Evolutionary conservation across 495 filamentous ascomycete genomes (phyloP).

Genomic region (Gamarada debralockiae): DNA sequence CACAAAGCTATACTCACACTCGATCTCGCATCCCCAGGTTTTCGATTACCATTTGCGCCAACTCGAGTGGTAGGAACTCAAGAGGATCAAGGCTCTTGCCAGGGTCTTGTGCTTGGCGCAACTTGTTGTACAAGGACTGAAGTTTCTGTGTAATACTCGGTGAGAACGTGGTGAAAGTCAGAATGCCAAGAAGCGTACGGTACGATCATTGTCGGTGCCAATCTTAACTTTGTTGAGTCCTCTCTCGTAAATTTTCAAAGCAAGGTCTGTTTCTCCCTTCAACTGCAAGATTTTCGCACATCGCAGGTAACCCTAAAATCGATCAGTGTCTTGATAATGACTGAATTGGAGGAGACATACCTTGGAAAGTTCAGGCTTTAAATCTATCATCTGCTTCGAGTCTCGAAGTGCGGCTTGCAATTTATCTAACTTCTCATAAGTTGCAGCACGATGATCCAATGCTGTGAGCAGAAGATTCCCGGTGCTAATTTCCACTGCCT

Average conservation of each 20-base stretch:
- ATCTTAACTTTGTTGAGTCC: slow-evolving; percentile 26
- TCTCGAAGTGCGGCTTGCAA: slow-evolving; percentile 22
- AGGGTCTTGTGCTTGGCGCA: slow-evolving; percentile 13
- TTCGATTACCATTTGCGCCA: slow-evolving; percentile 20
- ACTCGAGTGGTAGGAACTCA: slow-evolving; percentile 19
- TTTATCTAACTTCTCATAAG: slow-evolving; percentile 24
- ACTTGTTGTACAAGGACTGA: slow-evolving; percentile 21
- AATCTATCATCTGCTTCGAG: slow-evolving; percentile 25
- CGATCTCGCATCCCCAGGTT: slow-evolving; percentile 20
- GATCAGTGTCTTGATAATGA: neutral
- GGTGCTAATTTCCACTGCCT: slow-evolving; percentile 21
- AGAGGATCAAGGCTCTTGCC: slow-evolving; percentile 22
- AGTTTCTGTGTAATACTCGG: slow-evolving; percentile 11
- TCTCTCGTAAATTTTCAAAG: slow-evolving; percentile 26
- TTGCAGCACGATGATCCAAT: slow-evolving; percentile 24
- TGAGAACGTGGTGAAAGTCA: neutral
- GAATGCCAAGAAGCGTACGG: slow-evolving; percentile 2
- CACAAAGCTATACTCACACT: slow-evolving; percentile 13
- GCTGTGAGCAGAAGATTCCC: slow-evolving; percentile 22
- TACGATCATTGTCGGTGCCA: slow-evolving; percentile 19
- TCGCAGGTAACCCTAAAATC: slow-evolving; percentile 24
- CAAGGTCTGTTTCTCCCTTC: slow-evolving; percentile 18
- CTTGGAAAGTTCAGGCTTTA: slow-evolving; percentile 23
- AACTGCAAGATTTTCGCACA: slow-evolving; percentile 25
- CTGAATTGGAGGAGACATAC: slow-evolving; percentile 2